Percentiles rank a stretch among this genome's conserved stretches.
These are phyloP conservation scores for Candida rishiriensis DNA, from an alignment of 805 yeast species.

Conservation along the genomic window DNA sequence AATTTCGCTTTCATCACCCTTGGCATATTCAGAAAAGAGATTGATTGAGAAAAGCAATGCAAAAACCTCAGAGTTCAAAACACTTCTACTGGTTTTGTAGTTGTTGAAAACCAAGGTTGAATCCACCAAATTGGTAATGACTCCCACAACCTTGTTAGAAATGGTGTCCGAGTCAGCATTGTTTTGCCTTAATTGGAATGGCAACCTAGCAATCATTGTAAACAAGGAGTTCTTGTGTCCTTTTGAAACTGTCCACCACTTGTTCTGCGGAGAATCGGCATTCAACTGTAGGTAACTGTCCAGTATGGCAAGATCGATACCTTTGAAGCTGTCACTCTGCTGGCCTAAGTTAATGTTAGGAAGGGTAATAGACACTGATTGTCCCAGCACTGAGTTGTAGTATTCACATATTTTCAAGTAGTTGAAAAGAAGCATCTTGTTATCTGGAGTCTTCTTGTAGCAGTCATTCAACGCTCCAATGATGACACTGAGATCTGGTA, in stretches of 20 bases:
- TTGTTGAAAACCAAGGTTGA: slow-evolving; percentile 52
- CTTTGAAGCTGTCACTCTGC: slow-evolving; percentile 31
- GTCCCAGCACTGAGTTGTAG: slow-evolving; percentile 19
- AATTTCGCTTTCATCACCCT: slow-evolving; percentile 11
- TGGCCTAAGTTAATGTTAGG: slow-evolving; percentile 25
- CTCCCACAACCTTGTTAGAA: slow-evolving; percentile 40
- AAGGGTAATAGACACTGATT: slow-evolving; percentile 14
- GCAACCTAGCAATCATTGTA: slow-evolving; percentile 57
- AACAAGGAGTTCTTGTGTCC: slow-evolving; percentile 54
- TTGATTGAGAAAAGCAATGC: slow-evolving; percentile 50
- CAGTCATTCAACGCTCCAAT: slow-evolving; percentile 40
- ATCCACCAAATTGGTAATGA: slow-evolving; percentile 44
- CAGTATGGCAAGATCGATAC: slow-evolving; percentile 53
- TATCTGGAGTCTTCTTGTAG: slow-evolving; percentile 31
- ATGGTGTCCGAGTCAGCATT: slow-evolving; percentile 8
- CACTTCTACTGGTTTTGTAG: slow-evolving; percentile 21
- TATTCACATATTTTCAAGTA: slow-evolving; percentile 35
- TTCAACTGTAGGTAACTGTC: slow-evolving; percentile 61
- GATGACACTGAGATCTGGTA: slow-evolving; percentile 51
- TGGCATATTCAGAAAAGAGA: slow-evolving; percentile 10
- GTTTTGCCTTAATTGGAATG: slow-evolving; percentile 18
- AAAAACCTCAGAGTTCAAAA: slow-evolving; percentile 49
- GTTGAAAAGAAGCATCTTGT: slow-evolving; percentile 45
- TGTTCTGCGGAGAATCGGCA: slow-evolving; percentile 41
- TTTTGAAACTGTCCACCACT: slow-evolving; percentile 70